Conservation (phyloP, 352 stramenopile genomes). For the Globisporangium echinulatum region DNA sequence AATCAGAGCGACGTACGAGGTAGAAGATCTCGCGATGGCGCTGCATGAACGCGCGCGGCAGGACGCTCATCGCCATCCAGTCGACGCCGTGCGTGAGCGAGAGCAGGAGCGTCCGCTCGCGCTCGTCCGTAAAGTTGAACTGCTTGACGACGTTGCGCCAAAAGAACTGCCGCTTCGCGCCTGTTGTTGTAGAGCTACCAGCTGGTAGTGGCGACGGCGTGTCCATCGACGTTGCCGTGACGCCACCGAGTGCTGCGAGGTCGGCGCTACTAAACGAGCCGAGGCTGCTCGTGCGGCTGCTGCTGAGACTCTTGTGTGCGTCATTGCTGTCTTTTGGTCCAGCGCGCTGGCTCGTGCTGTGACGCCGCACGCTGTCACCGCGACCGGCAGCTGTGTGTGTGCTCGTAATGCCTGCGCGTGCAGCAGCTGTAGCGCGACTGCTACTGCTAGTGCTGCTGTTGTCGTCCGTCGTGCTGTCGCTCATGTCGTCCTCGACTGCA, state of each 20-base stretch:
- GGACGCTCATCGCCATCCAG: slow-evolving; percentile 50
- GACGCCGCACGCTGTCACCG: background rate
- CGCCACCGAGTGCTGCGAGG: background rate
- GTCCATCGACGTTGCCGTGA: too few species aligned
- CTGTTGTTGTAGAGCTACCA: background rate
- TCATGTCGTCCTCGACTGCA: background rate
- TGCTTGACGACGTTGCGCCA: slow-evolving; percentile 78
- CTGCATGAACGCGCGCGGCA: slow-evolving; percentile 48
- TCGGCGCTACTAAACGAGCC: slow-evolving; percentile 7
- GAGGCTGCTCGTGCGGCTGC: slow-evolving; percentile 10
- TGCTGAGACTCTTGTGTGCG: slow-evolving; percentile 1
- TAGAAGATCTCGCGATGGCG: slow-evolving; percentile 80
- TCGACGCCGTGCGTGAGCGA: slow-evolving; percentile 57
- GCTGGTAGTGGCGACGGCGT: background rate
- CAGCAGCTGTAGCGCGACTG: background rate
- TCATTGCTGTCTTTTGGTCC: background rate
- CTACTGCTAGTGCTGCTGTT: background rate
- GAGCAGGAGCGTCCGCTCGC: slow-evolving; percentile 52
- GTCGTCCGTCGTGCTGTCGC: background rate
- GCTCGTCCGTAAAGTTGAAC: slow-evolving; percentile 70
- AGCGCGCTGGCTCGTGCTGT: background rate
- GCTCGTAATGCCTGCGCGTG: background rate
- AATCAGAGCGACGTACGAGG: slow-evolving; percentile 22
- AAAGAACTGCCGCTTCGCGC: slow-evolving; percentile 42
- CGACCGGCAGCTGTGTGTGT: background rate